These are phyloP conservation scores for Fusarium decemcellulare DNA, from an alignment of 2,329 filamentous ascomycete genomes.

Conservation along the genomic window DNA sequence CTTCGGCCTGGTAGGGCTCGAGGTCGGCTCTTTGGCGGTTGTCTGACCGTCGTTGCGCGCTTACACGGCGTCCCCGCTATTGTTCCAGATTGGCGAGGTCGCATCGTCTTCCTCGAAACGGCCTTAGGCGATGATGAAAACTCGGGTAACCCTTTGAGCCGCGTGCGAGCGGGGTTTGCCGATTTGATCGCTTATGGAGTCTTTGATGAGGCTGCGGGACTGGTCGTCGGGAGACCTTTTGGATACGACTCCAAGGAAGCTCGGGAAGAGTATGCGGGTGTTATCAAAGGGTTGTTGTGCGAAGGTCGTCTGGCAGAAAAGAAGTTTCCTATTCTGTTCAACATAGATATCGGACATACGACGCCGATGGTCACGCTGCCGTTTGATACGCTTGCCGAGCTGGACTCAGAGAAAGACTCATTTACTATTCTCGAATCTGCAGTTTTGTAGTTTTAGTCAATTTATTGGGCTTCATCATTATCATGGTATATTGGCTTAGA, in stretches of 20 bases:
- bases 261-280: conserved; percentile 46
- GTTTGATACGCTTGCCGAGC: conserved; percentile 52
- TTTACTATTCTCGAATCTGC: conserved; percentile 51
- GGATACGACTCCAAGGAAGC: conserved; percentile 54
- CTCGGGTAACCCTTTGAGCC: conserved; percentile 36
- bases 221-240: conserved; percentile 59
- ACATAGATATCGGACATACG: conserved; percentile 61
- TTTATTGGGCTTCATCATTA: too few relatives aligned
- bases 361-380: conserved; percentile 59
- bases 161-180: conserved; percentile 53
- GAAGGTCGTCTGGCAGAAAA: conserved; percentile 49
- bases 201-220: conserved; percentile 57
- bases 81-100: conserved; percentile 54
- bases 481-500: too few relatives aligned
- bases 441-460: conserved; percentile 15
- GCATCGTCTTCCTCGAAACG: conserved; percentile 59
- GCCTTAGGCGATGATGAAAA: conserved; percentile 49
- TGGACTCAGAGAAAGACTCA: conserved; percentile 56
- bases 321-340: conserved; percentile 58
- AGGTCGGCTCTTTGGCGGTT: conserved; percentile 61
- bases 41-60: conserved; percentile 57
- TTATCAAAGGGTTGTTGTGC: conserved; percentile 53
- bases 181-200: conserved; percentile 59
- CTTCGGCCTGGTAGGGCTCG: conserved; percentile 52
- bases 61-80: conserved; percentile 52